Percentiles rank a stretch among this genome's conserved stretches.
phyloP scores from a whole-genome alignment of 768 basidiomycete species.

The Tulasnella sp. region DNA sequence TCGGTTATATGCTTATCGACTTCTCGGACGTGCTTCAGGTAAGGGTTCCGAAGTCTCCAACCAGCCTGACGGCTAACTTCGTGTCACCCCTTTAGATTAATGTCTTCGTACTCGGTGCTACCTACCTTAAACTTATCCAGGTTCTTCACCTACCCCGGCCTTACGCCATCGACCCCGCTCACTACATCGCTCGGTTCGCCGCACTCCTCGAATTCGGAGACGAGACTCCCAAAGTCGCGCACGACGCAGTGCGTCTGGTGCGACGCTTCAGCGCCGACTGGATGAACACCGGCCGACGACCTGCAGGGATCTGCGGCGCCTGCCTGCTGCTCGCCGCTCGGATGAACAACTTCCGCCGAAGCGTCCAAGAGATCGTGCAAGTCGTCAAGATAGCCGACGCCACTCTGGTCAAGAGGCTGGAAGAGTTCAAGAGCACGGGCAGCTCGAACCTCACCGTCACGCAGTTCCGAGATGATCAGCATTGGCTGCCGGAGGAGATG shows the following conservation, averaged over 20 bases:
- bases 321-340: conserved; percentile 92
- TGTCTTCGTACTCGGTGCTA: conserved; percentile 95
- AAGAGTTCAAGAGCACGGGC: conserved; percentile 91
- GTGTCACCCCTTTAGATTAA: conserved; percentile 66
- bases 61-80: conserved; percentile 7
- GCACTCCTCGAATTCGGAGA: conserved; percentile 95
- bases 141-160: conserved; percentile 78
- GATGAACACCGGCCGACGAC: conserved; percentile 94
- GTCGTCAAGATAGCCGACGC: conserved; percentile 99
- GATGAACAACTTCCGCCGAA: conserved; percentile 97
- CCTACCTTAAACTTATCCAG: conserved; percentile 91
- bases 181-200: conserved; percentile 95
- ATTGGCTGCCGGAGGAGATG: conserved; percentile 86
- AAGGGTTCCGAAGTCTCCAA: conserved; percentile 26
- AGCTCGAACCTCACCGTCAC: conserved; percentile 83
- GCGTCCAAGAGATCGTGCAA: conserved; percentile 94
- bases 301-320: conserved; percentile 97
- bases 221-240: conserved; percentile 87
- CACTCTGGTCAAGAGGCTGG: conserved; percentile 88
- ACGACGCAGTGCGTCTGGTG: conserved; percentile 91
- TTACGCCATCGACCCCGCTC: conserved; percentile 78
- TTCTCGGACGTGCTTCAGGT: conserved; percentile 96
- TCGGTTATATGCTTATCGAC: conserved; percentile 97
- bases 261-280: conserved; percentile 94
- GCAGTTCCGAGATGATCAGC: conserved; percentile 76